Evolutionary conservation across 2,329 filamentous ascomycete genomes (phyloP).

Genomic region (Cladosporium sp.): DNA sequence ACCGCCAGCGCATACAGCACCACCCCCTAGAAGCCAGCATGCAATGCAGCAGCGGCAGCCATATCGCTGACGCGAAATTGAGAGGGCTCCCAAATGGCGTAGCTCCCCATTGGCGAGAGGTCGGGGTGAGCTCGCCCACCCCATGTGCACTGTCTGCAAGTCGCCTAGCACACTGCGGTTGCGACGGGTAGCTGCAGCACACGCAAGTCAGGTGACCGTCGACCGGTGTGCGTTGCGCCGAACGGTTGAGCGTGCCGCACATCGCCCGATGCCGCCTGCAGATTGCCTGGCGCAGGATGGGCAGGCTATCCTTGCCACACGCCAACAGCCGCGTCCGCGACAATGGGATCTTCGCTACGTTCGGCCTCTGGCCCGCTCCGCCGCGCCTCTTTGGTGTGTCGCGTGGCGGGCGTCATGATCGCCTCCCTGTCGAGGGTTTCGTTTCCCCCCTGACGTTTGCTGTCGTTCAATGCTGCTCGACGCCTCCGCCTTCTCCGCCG

Average conservation of each 20-base stretch:
- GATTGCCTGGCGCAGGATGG: conserved; percentile 6
- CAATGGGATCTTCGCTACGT: conserved; percentile 4
- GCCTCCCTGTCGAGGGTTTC: neutral
- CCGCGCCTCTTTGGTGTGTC: conserved; percentile 11
- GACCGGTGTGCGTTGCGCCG: conserved; percentile 16
- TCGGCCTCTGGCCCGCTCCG: conserved; percentile 14
- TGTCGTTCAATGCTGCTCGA: neutral
- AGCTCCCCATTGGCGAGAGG: conserved; percentile 7
- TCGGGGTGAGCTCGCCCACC: conserved; percentile 6
- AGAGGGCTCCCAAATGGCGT: neutral
- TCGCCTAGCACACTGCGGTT: conserved; percentile 7
- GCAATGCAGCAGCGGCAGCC: conserved; percentile 10
- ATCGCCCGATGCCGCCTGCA: conserved; percentile 17
- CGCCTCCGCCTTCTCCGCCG: neutral
- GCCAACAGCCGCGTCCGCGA: neutral
- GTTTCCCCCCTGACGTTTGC: neutral
- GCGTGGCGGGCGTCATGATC: conserved; percentile 13
- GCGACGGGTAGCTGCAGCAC: conserved; percentile 16
- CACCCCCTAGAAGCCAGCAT: neutral
- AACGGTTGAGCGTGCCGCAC: neutral
- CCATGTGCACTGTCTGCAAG: conserved; percentile 14
- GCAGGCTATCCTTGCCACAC: conserved; percentile 10
- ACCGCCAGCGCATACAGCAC: conserved; percentile 16
- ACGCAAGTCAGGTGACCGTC: conserved; percentile 15
- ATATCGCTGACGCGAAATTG: conserved; percentile 10